A percentile compares a stretch with the other conserved stretches of the same genome.
phyloP scores from a whole-genome alignment of 768 basidiomycete genomes.

The Leucocoprinus sp. region DNA sequence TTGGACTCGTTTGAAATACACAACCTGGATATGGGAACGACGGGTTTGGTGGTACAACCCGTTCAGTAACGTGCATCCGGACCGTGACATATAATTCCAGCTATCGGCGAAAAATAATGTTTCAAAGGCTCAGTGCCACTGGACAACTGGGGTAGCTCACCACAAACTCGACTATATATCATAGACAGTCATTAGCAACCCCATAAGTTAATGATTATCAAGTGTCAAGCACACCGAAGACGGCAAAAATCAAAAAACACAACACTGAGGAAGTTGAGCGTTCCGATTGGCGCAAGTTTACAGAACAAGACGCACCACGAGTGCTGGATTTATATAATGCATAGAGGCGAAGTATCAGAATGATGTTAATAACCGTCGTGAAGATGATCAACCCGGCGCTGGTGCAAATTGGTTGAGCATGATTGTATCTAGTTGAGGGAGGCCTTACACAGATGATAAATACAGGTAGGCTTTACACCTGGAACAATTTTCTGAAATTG shows the following conservation, averaged over 20 bases:
- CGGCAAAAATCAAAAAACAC: background rate
- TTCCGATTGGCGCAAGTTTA: background rate
- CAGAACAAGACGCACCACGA: background rate
- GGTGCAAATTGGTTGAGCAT: background rate
- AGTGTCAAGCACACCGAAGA: background rate
- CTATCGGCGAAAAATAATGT: background rate
- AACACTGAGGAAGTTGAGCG: background rate
- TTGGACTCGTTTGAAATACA: background rate
- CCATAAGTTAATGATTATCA: background rate
- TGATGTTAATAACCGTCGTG: background rate
- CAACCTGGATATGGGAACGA: background rate
- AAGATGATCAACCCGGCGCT: background rate
- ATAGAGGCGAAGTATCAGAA: background rate
- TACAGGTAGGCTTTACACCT: background rate
- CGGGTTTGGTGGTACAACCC: background rate
- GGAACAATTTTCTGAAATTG: background rate
- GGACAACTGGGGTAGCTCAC: background rate
- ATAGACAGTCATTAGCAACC: background rate
- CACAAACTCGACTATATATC: background rate
- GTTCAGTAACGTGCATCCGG: background rate
- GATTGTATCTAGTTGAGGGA: background rate
- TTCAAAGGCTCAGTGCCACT: background rate
- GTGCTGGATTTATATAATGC: background rate
- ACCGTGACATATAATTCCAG: background rate
- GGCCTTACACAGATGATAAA: background rate